A percentile compares a stretch with the other conserved stretches of the same genome.
Evolutionary conservation across 139 green algal species (phyloP).

Genomic region (Raphidocelis subcapitata): DNA sequence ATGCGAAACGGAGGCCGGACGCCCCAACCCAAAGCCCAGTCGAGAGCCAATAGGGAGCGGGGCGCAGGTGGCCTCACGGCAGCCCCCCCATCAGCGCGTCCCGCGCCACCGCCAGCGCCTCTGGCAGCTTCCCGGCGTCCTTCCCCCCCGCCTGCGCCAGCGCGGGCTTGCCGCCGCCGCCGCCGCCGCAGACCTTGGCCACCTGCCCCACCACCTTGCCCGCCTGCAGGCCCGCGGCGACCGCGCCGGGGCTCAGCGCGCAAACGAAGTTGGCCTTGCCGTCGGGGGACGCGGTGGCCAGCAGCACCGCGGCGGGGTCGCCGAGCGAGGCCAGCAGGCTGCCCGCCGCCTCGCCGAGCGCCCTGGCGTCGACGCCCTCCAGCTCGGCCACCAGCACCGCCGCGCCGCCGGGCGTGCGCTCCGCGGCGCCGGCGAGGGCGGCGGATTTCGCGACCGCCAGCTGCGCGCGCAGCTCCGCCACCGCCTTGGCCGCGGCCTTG

Average conservation of each 20-base stretch:
- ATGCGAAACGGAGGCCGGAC: background rate
- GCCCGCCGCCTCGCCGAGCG: slow-evolving; percentile 73
- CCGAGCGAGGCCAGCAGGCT: slow-evolving; percentile 50
- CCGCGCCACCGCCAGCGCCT: slow-evolving; percentile 49
- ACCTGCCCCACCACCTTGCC: slow-evolving; percentile 84
- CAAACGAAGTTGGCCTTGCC: slow-evolving; percentile 77
- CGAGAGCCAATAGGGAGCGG: no score
- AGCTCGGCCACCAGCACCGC: slow-evolving; percentile 74
- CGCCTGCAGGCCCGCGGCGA: slow-evolving; percentile 66
- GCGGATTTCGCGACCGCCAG: slow-evolving; percentile 74
- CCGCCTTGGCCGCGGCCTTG: slow-evolving; percentile 57
- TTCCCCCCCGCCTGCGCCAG: slow-evolving; percentile 89
- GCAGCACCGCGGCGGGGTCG: slow-evolving; percentile 73
- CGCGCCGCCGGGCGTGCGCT: slow-evolving; percentile 33
- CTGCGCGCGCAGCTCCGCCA: slow-evolving; percentile 58
- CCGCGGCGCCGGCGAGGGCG: slow-evolving; percentile 42
- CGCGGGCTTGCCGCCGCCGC: slow-evolving; percentile 84
- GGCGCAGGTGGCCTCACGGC: slow-evolving; percentile 1
- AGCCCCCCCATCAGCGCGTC: slow-evolving; percentile 33
- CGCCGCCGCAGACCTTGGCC: slow-evolving; percentile 89
- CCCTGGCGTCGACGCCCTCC: slow-evolving; percentile 72
- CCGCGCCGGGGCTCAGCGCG: slow-evolving; percentile 48
- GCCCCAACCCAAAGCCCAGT: background rate
- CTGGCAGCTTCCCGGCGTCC: slow-evolving; percentile 53
- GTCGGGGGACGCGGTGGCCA: slow-evolving; percentile 40